phyloP scores from a whole-genome alignment of 768 basidiomycete species.

The Lactifluus rugatus region DNA sequence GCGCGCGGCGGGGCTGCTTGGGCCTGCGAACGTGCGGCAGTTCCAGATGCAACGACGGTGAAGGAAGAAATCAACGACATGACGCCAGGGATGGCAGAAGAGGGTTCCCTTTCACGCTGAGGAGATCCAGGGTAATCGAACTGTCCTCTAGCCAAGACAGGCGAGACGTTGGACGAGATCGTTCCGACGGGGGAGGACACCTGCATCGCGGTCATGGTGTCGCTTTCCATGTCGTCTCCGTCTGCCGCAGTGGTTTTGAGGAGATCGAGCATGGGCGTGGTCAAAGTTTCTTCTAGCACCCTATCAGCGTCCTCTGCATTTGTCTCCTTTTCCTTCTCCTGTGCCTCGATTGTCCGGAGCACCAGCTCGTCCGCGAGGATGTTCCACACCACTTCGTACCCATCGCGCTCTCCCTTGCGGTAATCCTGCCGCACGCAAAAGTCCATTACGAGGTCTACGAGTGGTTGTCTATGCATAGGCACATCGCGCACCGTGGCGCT shows the following conservation, averaged over 20 bases:
- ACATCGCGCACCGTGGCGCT: constrained; percentile 66
- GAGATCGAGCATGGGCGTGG: constrained; percentile 14
- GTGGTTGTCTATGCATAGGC: constrained; percentile 46
- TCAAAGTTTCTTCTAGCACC: constrained; percentile 8
- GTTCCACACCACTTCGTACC: constrained; percentile 20
- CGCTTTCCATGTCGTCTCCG: constrained; percentile 12
- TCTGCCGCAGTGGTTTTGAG: constrained; percentile 10
- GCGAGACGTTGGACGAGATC: constrained; percentile 33
- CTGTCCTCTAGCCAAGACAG: constrained; percentile 47
- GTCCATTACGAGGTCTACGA: constrained; percentile 45
- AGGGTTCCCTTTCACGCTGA: constrained; percentile 33
- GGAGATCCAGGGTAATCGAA: constrained; percentile 37
- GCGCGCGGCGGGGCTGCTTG: constrained; percentile 31
- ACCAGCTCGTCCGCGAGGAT: constrained; percentile 22
- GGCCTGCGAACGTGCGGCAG: constrained; percentile 49
- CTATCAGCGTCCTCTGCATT: constrained; percentile 6
- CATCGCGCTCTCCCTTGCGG: constrained; percentile 12
- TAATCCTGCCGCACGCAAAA: constrained; percentile 33
- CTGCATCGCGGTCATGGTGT: constrained; percentile 7
- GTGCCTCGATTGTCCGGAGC: constrained; percentile 25
- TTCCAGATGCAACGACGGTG: constrained; percentile 31
- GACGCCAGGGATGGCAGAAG: constrained; percentile 41
- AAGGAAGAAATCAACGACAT: constrained; percentile 58
- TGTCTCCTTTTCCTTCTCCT: constrained; percentile 36
- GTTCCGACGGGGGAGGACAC: constrained; percentile 12